Conservation (phyloP, 2,329 filamentous ascomycete genomes). For the Paecilomyces variotii region DNA sequence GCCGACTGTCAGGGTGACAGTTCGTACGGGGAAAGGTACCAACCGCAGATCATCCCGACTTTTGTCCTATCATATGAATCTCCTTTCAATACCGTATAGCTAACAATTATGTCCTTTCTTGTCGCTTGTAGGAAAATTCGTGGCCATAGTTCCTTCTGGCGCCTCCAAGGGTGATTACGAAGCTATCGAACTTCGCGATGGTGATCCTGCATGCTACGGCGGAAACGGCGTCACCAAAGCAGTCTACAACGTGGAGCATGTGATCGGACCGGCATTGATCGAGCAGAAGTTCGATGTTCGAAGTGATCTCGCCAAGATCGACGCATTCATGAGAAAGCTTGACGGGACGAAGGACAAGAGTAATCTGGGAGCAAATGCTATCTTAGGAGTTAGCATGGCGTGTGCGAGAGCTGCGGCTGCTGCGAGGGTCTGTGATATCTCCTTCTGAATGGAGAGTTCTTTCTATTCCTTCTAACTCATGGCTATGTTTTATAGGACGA, state of each 20-base stretch:
- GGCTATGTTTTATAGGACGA: slow-evolving; percentile 28
- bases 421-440: slow-evolving; percentile 31
- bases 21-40: slow-evolving; percentile 19
- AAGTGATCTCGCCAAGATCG: slow-evolving; percentile 48
- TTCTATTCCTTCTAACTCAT: background rate
- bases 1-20: slow-evolving; percentile 26
- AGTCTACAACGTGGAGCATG: slow-evolving; percentile 47
- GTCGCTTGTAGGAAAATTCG: slow-evolving; percentile 21
- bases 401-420: slow-evolving; percentile 51
- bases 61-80: background rate
- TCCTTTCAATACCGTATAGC: background rate
- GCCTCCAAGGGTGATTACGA: slow-evolving; percentile 28
- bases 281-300: slow-evolving; percentile 44
- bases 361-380: slow-evolving; percentile 52
- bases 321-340: slow-evolving; percentile 46
- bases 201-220: slow-evolving; percentile 45
- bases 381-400: slow-evolving; percentile 54
- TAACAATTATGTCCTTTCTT: background rate
- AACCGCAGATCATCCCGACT: background rate
- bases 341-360: slow-evolving; percentile 54
- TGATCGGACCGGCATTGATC: slow-evolving; percentile 48
- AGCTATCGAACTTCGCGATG: slow-evolving; percentile 36
- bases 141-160: slow-evolving; percentile 26
- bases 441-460: background rate
- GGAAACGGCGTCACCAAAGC: slow-evolving; percentile 51